Base-by-base conservation (phyloP, 2,329 filamentous ascomycete species). In the Aspergillus carbonarius region DNA sequence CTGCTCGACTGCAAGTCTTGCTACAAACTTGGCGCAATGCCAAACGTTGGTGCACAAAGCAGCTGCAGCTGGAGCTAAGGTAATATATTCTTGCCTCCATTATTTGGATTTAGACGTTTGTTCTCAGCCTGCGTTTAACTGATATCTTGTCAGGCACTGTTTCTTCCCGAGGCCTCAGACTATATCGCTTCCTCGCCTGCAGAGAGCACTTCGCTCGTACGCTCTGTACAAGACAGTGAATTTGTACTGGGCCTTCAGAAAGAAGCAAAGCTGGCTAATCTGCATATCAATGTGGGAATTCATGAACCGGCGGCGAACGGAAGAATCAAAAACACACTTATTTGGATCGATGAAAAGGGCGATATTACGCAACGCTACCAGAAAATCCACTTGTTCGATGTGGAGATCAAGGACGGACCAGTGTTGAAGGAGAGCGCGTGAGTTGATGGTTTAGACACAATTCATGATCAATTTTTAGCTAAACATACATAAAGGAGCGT, bases 331-430 rank as follows among this genome's bases (percentile, higher is more conserved):
- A 90, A 90, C 68, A 85, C 83, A 0, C 77, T 87, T 27, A 78
- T 90, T 47, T 90, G 87, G 86, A 90, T 91, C 63, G 77, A 86
- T 66, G 81, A 82, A 42, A 67, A 78, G 0, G 88, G 88, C 0
- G 70, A 80, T 4, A 85, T 90, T 27, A 74, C 76, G 1, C 81
- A 87, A 13, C 78, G 82, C 18, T 97, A 97, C 76, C 89, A 96
- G 74, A 98, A 98, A 74, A 78, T 96, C 32, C 93, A 97, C 73
- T 82, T 97, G 13, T 97, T 98, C 76, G 92, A 97, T 73, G 83
- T 87, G 59, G 81, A 82, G 42, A 83, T 86, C 58, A 76, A 82
- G 55, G 77, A 78, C 23, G 85, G 85, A 0, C 85, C 86, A 0
- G 74, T 79, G 0, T 72, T 90, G 62, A 85, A 82, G 64, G 88